A percentile compares a stretch with the other conserved stretches of the same genome.
Evolutionary conservation across 2,329 filamentous ascomycete species (phyloP).

Genomic region (Alternaria metachromatica): DNA sequence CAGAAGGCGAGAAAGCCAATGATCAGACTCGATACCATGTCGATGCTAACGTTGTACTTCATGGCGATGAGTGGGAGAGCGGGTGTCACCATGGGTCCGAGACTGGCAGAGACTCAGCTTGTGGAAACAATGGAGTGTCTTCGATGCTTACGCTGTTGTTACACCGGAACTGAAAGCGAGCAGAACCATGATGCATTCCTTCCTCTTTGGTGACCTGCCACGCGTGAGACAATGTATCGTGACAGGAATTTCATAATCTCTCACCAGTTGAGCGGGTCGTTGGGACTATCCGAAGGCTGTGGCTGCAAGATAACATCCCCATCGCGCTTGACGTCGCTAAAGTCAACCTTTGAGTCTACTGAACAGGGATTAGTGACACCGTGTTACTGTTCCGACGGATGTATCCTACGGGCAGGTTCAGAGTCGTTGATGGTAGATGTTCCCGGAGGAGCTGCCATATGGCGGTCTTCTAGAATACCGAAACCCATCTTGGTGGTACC

Average conservation of each 20-base stretch:
- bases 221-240: background rate
- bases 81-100: slow-evolving; percentile 53
- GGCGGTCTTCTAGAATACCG: slow-evolving; percentile 37
- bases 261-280: slow-evolving; percentile 72
- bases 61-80: slow-evolving; percentile 44
- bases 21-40: slow-evolving; percentile 48
- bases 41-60: slow-evolving; percentile 48
- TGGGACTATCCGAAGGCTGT: slow-evolving; percentile 88
- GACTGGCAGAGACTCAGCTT: slow-evolving; percentile 27
- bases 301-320: slow-evolving; percentile 83
- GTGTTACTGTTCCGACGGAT: background rate
- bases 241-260: background rate
- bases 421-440: slow-evolving; percentile 37
- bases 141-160: slow-evolving; percentile 33
- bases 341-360: slow-evolving; percentile 27
- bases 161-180: slow-evolving; percentile 45
- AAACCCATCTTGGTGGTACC: slow-evolving; percentile 34
- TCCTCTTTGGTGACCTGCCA: slow-evolving; percentile 27
- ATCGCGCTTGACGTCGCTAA: slow-evolving; percentile 45
- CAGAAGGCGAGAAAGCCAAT: slow-evolving; percentile 48
- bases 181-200: slow-evolving; percentile 43
- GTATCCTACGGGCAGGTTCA: slow-evolving; percentile 8
- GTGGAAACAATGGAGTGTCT: background rate
- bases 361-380: background rate
- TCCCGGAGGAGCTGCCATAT: slow-evolving; percentile 41